Conservation (phyloP, 2,329 filamentous ascomycete genomes). For the Cercospora berteroae region DNA sequence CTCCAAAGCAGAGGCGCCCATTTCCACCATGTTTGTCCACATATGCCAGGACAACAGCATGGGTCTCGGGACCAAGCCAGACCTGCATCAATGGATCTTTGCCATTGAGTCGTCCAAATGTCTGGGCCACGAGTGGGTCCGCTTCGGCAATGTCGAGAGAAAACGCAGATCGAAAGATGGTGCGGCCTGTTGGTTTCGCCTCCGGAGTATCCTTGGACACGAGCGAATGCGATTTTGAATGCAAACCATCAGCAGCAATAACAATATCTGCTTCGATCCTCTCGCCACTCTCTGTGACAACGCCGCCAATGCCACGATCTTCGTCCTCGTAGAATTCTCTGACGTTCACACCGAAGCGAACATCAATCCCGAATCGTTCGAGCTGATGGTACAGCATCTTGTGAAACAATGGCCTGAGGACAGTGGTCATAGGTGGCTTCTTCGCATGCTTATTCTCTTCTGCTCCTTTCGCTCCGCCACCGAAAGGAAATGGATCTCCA, state of each 20-base stretch:
- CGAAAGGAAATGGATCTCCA: conserved; percentile 18
- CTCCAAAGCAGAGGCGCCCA: conserved; percentile 51
- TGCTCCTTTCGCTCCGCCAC: conserved; percentile 9
- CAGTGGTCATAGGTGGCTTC: conserved; percentile 23
- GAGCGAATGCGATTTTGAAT: conserved; percentile 14
- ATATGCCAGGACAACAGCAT: conserved; percentile 41
- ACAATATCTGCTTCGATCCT: conserved; percentile 44
- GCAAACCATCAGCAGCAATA: conserved; percentile 35
- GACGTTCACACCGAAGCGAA: conserved; percentile 30
- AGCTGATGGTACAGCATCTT: conserved; percentile 26
- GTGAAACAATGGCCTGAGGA: conserved; percentile 23
- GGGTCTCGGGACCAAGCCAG: conserved; percentile 27
- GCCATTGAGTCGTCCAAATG: conserved; percentile 23
- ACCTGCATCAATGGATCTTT: conserved; percentile 22
- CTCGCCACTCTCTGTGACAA: conserved; percentile 41
- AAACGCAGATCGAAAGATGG: conserved; percentile 24
- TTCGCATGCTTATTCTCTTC: conserved; percentile 13
- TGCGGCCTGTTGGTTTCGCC: conserved; percentile 24
- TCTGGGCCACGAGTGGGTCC: conserved; percentile 23
- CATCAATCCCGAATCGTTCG: conserved; percentile 23
- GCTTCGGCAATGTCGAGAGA: conserved; percentile 23
- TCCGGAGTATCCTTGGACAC: conserved; percentile 12
- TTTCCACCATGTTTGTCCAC: conserved; percentile 47
- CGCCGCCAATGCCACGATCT: conserved; percentile 27
- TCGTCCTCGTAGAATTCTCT: conserved; percentile 48